Conservation (phyloP, 257 asterid genomes). For the Orobanche coerulescens region DNA sequence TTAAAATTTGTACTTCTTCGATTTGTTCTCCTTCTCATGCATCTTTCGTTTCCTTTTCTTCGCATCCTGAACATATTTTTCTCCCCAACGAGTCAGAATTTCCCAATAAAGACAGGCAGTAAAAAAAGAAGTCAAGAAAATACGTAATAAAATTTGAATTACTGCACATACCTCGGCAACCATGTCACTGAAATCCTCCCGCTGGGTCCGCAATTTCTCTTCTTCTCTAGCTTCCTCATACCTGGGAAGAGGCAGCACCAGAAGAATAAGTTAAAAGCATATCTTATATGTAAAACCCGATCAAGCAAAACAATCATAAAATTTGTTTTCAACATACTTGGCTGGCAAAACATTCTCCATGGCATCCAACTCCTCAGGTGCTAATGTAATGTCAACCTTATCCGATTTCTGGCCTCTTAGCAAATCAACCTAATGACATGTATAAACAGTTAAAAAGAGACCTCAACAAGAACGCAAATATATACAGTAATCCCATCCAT, state of each 20-base stretch:
- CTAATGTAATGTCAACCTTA: slow-evolving; percentile 80
- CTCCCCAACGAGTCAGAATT: slow-evolving; percentile 9
- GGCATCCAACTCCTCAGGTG: slow-evolving; percentile 82
- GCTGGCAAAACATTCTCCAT: slow-evolving; percentile 93
- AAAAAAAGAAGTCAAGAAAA: not conserved
- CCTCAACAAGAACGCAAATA: not conserved
- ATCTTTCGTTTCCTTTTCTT: slow-evolving; percentile 87
- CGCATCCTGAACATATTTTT: slow-evolving; percentile 51
- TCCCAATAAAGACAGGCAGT: not conserved
- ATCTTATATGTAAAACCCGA: not conserved
- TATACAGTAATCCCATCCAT: not conserved
- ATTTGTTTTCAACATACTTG: slow-evolving; percentile 39
- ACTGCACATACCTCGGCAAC: slow-evolving; percentile 71
- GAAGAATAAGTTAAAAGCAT: not conserved
- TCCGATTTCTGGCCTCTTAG: slow-evolving; percentile 88
- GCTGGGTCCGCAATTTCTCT: slow-evolving; percentile 73
- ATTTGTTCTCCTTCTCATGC: slow-evolving; percentile 83
- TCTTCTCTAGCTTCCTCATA: slow-evolving; percentile 98
- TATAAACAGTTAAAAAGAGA: not conserved
- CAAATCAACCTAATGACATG: slow-evolving; percentile 65
- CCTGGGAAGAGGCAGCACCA: slow-evolving; percentile 28
- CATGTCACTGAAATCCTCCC: slow-evolving; percentile 97
- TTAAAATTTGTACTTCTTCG: slow-evolving; percentile 88
- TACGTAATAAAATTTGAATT: not conserved
- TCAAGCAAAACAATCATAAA: not conserved